Conservation (phyloP, 495 filamentous ascomycete genomes). For the Lichenothelia convexa region DNA sequence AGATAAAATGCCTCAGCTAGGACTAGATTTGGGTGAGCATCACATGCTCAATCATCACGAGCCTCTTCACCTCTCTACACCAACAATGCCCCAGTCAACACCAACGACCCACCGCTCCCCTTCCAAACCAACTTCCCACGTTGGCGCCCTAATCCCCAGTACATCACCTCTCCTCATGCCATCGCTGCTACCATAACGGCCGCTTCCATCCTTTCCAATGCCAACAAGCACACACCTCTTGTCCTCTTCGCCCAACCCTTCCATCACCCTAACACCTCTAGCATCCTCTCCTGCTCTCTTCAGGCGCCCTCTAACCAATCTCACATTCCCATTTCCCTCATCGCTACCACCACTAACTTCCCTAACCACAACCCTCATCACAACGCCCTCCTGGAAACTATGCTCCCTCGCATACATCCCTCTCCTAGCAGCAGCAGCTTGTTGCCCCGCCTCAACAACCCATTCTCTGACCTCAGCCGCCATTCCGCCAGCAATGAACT, state of each 20-base stretch:
- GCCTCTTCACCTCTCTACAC: background rate
- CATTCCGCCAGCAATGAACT: conserved; percentile 21
- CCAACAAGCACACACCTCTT: conserved; percentile 7
- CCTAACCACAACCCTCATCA: background rate
- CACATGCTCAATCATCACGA: background rate
- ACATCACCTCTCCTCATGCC: conserved; percentile 9
- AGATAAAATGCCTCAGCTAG: too few species aligned
- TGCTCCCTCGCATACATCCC: conserved; percentile 4
- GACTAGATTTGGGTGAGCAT: too few species aligned
- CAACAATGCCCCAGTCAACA: conserved; percentile 14
- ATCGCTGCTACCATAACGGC: too few species aligned
- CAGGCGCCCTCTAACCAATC: conserved; percentile 3
- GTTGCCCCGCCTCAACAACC: conserved; percentile 19
- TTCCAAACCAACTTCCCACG: conserved; percentile 15
- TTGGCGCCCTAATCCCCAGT: conserved; percentile 15
- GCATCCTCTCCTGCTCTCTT: too few species aligned
- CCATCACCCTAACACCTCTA: conserved; percentile 1
- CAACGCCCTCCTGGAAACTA: background rate
- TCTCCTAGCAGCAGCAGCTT: conserved; percentile 5
- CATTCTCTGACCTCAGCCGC: conserved; percentile 19
- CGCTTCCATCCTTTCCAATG: conserved; percentile 1
- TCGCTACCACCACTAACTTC: conserved; percentile 6
- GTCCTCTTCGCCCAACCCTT: background rate
- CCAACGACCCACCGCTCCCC: conserved; percentile 15
- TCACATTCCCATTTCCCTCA: conserved; percentile 1